Conservation (phyloP, 1,284 basidiomycete species). For the Cerrena zonata region DNA sequence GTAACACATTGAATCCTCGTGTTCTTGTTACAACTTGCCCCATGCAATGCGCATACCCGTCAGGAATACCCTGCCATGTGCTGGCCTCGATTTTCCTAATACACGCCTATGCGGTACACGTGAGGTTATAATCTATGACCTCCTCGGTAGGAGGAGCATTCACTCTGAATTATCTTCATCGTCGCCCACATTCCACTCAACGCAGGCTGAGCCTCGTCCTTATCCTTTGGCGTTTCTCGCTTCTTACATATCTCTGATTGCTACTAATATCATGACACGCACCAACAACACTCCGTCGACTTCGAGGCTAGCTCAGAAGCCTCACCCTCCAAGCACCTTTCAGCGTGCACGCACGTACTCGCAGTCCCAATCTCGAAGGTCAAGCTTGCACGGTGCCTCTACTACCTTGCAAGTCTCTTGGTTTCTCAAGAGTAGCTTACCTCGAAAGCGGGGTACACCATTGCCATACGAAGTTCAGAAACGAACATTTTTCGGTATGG, state of each 20-base stretch:
- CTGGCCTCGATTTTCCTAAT: conserved; percentile 1
- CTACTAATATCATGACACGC: conserved; percentile 8
- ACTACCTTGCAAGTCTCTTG: conserved; percentile 44
- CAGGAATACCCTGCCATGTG: background rate
- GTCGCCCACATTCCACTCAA: conserved; percentile 6
- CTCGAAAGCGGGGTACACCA: conserved; percentile 51
- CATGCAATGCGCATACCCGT: background rate
- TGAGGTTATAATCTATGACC: background rate
- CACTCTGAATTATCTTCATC: conserved; percentile 5
- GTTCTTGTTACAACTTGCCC: background rate
- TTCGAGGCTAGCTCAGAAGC: conserved; percentile 6
- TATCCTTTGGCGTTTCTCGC: conserved; percentile 1
- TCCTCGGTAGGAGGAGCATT: background rate
- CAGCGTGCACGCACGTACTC: conserved; percentile 16
- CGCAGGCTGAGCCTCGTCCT: conserved; percentile 1
- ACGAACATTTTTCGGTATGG: conserved; percentile 72
- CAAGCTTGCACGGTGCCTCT: conserved; percentile 15
- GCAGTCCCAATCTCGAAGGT: conserved; percentile 16
- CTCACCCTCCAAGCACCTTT: conserved; percentile 9
- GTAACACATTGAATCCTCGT: background rate
- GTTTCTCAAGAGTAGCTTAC: conserved; percentile 68
- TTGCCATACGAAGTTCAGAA: conserved; percentile 53
- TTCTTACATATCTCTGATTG: conserved; percentile 1
- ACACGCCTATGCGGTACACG: conserved; percentile 1
- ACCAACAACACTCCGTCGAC: conserved; percentile 2